Percentiles rank a stretch among this genome's conserved stretches.
Conservation (phyloP, 2,329 filamentous ascomycete species). For the Pseudohalonectria lignicola region DNA sequence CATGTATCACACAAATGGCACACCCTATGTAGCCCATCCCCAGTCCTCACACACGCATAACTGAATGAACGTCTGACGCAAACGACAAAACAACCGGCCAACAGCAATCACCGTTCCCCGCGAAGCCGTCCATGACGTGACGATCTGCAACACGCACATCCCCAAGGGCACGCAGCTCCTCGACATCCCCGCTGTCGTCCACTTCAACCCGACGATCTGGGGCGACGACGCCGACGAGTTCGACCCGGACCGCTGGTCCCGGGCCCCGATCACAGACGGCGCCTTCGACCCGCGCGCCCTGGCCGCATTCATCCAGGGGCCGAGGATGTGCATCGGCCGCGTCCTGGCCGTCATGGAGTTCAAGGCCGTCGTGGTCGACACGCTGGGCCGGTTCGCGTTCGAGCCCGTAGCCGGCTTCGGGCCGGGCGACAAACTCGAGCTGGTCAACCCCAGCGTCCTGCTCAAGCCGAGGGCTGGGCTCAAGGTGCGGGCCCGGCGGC, state of each 20-base stretch:
- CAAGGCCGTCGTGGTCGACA: constrained; percentile 1
- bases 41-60: no score
- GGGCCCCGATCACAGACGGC: constrained; percentile 4
- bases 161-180: not conserved
- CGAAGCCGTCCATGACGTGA: not conserved
- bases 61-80: no score
- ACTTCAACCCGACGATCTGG: constrained; percentile 10
- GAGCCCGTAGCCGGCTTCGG: not conserved
- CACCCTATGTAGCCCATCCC: no score
- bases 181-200: constrained; percentile 3
- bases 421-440: not conserved
- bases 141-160: not conserved
- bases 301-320: not conserved
- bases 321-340: constrained; percentile 1
- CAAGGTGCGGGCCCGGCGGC: not conserved
- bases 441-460: not conserved
- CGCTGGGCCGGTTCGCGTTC: not conserved
- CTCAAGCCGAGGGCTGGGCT: constrained; percentile 1
- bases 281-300: not conserved
- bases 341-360: not conserved
- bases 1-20: not conserved
- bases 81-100: no score
- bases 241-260: constrained; percentile 12
- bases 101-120: not conserved
- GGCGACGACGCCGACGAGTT: constrained; percentile 7